phyloP scores from a whole-genome alignment of 106 monocot species.

The Acorus gramineus region DNA sequence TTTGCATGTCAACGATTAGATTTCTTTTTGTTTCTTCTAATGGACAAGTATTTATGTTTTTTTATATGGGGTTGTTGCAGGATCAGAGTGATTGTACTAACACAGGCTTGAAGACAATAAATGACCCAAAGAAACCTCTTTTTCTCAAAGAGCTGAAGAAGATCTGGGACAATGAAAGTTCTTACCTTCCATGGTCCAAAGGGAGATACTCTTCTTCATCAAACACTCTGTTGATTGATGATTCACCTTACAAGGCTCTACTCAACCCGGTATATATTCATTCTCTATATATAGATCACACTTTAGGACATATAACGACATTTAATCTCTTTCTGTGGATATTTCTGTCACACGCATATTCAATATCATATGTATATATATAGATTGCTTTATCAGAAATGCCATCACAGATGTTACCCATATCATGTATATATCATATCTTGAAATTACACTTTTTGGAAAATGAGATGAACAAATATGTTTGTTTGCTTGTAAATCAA shows the following conservation, averaged over 20 bases:
- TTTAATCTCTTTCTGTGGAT: no score
- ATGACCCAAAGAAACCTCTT: neutral
- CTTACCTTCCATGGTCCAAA: neutral
- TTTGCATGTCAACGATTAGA: neutral
- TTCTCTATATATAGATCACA: neutral
- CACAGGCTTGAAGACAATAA: neutral
- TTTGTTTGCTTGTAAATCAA: no score
- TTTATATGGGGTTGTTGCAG: neutral
- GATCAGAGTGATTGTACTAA: neutral
- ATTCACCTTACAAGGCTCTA: slow-evolving; percentile 3
- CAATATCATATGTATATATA: no score
- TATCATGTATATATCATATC: no score
- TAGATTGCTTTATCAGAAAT: no score
- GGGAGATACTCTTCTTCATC: neutral
- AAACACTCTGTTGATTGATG: slow-evolving; percentile 6
- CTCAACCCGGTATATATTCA: slow-evolving; percentile 1
- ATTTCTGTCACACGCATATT: no score
- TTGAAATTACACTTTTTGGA: no score
- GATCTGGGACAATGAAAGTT: neutral
- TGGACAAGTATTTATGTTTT: neutral
- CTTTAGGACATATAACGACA: neutral
- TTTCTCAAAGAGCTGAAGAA: slow-evolving; percentile 8
- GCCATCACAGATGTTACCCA: no score
- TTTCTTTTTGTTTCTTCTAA: neutral
- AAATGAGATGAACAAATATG: no score